Evolutionary conservation across 768 basidiomycete species (phyloP).

Genomic region (Favolaschia claudopus): DNA sequence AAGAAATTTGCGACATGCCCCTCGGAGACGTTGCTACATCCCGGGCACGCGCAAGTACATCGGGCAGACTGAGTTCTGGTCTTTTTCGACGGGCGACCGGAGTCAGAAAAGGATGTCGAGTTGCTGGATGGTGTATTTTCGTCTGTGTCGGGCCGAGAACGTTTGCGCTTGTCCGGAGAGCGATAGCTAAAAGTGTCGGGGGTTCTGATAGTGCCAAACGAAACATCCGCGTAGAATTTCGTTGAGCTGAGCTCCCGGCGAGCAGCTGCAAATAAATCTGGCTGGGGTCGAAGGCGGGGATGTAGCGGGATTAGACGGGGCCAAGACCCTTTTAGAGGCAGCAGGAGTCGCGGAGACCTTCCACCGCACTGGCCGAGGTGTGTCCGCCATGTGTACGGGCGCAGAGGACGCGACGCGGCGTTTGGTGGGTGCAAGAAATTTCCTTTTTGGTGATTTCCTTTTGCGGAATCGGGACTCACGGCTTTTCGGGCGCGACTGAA

Average conservation of each 20-base stretch:
- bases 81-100: too few relatives aligned
- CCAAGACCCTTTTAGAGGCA: too few relatives aligned
- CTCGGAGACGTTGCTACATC: too few relatives aligned
- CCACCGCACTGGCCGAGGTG: background rate
- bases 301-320: too few relatives aligned
- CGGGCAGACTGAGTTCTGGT: too few relatives aligned
- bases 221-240: background rate
- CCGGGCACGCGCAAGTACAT: too few relatives aligned
- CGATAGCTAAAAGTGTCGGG: background rate
- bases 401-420: background rate
- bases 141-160: background rate
- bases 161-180: background rate
- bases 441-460: background rate
- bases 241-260: too few relatives aligned
- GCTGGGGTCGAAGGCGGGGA: too few relatives aligned
- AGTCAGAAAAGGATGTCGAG: too few relatives aligned
- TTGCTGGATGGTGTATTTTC: background rate
- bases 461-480: background rate
- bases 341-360: background rate
- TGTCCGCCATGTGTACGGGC: background rate
- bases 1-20: too few relatives aligned
- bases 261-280: too few relatives aligned
- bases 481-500: constrained; percentile 9
- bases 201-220: background rate
- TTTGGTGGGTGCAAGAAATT: background rate